A percentile compares a stretch with the other conserved stretches of the same genome.
phyloP scores from a whole-genome alignment of 2,329 filamentous ascomycete genomes.

The Neospermospora avenae region DNA sequence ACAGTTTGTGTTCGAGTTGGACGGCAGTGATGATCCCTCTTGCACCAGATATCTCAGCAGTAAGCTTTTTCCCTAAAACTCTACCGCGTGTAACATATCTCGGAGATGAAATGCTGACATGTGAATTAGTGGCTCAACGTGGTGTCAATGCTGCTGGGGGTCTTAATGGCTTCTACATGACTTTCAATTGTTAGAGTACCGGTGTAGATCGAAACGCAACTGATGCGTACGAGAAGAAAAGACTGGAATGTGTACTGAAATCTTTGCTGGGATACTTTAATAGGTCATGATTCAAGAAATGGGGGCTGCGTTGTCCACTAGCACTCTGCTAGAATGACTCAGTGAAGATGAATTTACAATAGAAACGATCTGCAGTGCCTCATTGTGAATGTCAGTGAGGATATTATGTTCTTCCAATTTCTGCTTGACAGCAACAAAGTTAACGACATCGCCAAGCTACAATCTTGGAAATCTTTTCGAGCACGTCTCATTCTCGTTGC shows the following conservation, averaged over 20 bases:
- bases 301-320: not conserved
- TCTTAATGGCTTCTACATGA: constrained; percentile 15
- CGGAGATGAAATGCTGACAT: not conserved
- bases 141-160: not conserved
- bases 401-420: not conserved
- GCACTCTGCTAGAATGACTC: not conserved
- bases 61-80: not conserved
- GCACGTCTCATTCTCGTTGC: not conserved
- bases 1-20: constrained; percentile 15
- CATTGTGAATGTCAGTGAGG: not conserved
- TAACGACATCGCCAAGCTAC: not conserved
- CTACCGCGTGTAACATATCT: not conserved
- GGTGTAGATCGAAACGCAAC: not conserved
- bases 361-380: not conserved
- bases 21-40: not conserved
- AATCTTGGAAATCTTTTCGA: not conserved
- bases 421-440: not conserved
- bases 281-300: not conserved
- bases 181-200: constrained; percentile 7
- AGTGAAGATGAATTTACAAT: not conserved
- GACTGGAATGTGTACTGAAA: not conserved
- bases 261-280: not conserved
- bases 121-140: not conserved
- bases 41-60: not conserved
- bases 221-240: not conserved